phyloP scores from a whole-genome alignment of 352 stramenopile species.

The Phytophthora pisi region DNA sequence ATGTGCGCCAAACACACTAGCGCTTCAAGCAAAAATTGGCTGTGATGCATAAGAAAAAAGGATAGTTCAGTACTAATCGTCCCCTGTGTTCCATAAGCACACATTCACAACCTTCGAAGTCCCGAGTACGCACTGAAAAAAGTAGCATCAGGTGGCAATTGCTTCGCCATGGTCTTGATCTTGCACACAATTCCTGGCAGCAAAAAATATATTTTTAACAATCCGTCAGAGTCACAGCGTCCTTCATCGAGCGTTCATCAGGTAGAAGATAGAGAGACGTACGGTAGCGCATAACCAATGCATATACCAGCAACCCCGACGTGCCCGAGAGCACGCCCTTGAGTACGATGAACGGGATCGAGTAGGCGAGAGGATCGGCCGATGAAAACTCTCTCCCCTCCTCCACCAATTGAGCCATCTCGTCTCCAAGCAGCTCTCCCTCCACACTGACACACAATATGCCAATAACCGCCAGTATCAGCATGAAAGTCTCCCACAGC shows the following conservation, averaged over 20 bases:
- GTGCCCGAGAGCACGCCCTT: slow-evolving; percentile 47
- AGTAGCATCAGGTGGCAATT: slow-evolving; percentile 30
- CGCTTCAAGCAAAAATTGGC: slow-evolving; percentile 48
- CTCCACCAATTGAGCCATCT: slow-evolving; percentile 29
- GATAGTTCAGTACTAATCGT: neutral
- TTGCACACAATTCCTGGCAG: slow-evolving; percentile 38
- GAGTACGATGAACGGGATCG: slow-evolving; percentile 34
- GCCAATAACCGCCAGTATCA: slow-evolving; percentile 37
- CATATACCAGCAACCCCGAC: slow-evolving; percentile 42
- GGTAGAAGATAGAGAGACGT: slow-evolving; percentile 6
- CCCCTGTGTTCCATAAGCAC: too few relatives aligned
- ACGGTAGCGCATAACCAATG: slow-evolving; percentile 57
- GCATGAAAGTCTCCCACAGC: slow-evolving; percentile 56
- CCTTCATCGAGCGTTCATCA: neutral
- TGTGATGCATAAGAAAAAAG: slow-evolving; percentile 7
- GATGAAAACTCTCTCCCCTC: slow-evolving; percentile 15
- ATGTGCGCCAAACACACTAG: slow-evolving; percentile 51
- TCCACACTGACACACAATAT: slow-evolving; percentile 52
- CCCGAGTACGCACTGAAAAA: slow-evolving; percentile 50
- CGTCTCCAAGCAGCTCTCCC: slow-evolving; percentile 56
- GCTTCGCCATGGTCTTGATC: slow-evolving; percentile 52
- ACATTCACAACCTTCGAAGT: slow-evolving; percentile 33
- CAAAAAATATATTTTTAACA: too few relatives aligned
- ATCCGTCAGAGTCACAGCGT: too few relatives aligned
- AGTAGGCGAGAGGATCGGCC: slow-evolving; percentile 24